These are phyloP conservation scores for Russula brevipes DNA, from an alignment of 768 basidiomycete species.

Conservation along the genomic window DNA sequence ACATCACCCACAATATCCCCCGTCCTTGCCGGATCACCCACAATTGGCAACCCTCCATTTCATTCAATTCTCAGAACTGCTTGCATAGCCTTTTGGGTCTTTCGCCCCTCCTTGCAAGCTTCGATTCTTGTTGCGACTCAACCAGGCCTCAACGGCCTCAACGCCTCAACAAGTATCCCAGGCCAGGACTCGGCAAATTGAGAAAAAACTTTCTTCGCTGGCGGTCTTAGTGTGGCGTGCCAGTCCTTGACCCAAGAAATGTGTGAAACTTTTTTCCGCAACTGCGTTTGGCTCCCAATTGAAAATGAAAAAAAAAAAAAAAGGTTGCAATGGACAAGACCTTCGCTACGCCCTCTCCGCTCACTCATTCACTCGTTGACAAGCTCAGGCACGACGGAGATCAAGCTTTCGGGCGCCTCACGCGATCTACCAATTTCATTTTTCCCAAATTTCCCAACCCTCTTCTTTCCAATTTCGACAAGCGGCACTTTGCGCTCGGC, in stretches of 20 bases:
- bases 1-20: neutral
- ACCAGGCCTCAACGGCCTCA: neutral
- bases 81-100: neutral
- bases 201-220: neutral
- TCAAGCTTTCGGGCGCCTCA: neutral
- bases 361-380: no score
- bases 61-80: no score
- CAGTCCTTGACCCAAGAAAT: neutral
- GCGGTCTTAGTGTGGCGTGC: neutral
- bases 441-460: neutral
- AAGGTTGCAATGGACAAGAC: no score
- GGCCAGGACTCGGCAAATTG: neutral
- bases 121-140: neutral
- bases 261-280: neutral
- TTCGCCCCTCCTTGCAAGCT: no score
- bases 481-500: neutral
- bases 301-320: neutral
- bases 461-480: neutral
- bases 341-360: no score
- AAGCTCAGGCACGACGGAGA: neutral
- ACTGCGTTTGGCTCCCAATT: neutral
- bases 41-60: neutral
- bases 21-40: conserved; percentile 6
- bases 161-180: neutral
- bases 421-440: neutral